Percentiles rank a stretch among this genome's conserved stretches.
Conservation (phyloP, 1,139 yeast genomes). For the Hyphopichia wangnamkhiaoensis region DNA sequence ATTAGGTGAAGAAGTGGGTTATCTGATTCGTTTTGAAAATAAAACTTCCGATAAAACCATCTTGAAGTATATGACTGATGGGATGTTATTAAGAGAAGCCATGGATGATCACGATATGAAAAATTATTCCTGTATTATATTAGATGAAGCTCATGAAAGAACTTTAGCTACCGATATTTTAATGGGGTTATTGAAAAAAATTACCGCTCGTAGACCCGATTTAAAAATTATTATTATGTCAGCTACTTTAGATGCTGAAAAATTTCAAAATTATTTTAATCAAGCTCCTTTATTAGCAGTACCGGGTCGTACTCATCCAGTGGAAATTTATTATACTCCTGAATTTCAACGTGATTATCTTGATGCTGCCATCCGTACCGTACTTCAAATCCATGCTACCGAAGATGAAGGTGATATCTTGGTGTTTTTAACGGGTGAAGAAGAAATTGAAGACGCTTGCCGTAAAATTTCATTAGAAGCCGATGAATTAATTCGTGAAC, state of each 20-base stretch:
- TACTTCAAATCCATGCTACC: slow-evolving; percentile 92
- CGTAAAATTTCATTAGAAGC: slow-evolving; percentile 83
- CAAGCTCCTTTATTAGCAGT: slow-evolving; percentile 94
- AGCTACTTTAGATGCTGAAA: slow-evolving; percentile 96
- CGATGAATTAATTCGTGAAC: slow-evolving; percentile 85
- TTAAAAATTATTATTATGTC: slow-evolving; percentile 94
- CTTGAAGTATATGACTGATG: slow-evolving; percentile 96
- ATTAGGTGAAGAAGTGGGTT: slow-evolving; percentile 92
- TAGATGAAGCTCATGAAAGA: slow-evolving; percentile 98
- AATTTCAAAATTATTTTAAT: slow-evolving; percentile 86
- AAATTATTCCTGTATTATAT: slow-evolving; percentile 83
- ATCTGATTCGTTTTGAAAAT: slow-evolving; percentile 90
- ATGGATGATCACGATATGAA: slow-evolving; percentile 89
- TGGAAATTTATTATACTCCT: slow-evolving; percentile 94
- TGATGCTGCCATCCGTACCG: slow-evolving; percentile 94
- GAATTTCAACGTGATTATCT: slow-evolving; percentile 93
- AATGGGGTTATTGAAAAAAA: slow-evolving; percentile 91
- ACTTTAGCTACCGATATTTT: slow-evolving; percentile 94
- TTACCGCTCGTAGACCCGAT: slow-evolving; percentile 78
- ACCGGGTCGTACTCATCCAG: slow-evolving; percentile 98
- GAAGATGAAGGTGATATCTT: slow-evolving; percentile 93
- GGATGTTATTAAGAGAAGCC: slow-evolving; percentile 96
- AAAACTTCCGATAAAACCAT: slow-evolving; percentile 78
- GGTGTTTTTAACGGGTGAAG: slow-evolving; percentile 93
- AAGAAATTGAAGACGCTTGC: slow-evolving; percentile 97